Base-by-base conservation (phyloP, 2,329 filamentous ascomycete genomes). In the Fusarium brachygibbosum region DNA sequence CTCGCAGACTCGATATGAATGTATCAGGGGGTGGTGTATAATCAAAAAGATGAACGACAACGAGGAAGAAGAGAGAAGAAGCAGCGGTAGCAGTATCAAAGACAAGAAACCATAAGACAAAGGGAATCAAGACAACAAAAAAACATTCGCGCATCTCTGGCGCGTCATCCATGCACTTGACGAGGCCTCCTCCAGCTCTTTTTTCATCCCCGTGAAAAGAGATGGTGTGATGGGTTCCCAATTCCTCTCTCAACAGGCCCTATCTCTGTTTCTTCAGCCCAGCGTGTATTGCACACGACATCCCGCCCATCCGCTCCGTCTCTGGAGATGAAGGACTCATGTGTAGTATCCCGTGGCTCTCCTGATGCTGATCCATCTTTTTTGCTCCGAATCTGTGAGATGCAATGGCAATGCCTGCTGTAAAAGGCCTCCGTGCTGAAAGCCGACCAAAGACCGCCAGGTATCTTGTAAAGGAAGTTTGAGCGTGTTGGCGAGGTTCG, bases 1-100 rank as follows among this genome's bases (percentile, higher is more conserved):
- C 74, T 77, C 63, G 75, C 77, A 77, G 76, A 74, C 75, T 72
- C 71, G 58, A 50, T 63, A 70, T 73, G 74, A 76, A 75, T 73
- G 75, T 76, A 75, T 75, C 72, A 75, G n/a, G 74, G 23, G 63
- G 41, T 76, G 65, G 75, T 78, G 72, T 77, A 76, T 76, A 77
- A 76, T 73, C 75, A 73, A 75, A 75, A 55, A 75, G 63, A 64
- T 69, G 69, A 72, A 73, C 71, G 59, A 66, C 68, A 72, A 75
- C 58, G 64, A 70, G 61, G 34, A 38, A 25, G 48, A 51, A 51
- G 48, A 40, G 48, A 40, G 29, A 73, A 55, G 59, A 55, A 53
- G 44, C 38, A 55, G 42, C 23, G 40, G 59, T 40, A 70, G 58
- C 64, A 72, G 64, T 70, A 66, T 66, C 53, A 68, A 69, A 71